phyloP scores from a whole-genome alignment of 2,329 filamentous ascomycete species.

The Trichocomaceae sp. region DNA sequence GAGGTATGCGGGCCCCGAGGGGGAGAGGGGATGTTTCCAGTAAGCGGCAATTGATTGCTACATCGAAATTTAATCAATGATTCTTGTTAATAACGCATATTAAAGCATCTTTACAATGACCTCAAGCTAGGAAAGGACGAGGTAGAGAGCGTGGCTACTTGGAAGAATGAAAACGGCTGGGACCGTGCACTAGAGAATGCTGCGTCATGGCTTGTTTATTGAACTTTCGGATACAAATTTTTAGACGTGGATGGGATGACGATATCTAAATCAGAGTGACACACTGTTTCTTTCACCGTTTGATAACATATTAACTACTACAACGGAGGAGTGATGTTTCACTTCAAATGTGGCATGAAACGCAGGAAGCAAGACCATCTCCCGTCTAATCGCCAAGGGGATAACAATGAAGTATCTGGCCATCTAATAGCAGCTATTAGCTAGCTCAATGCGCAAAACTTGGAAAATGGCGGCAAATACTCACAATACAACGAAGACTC shows the following conservation, averaged over 20 bases:
- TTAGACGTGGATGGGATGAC: background rate
- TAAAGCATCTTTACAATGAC: constrained; percentile 34
- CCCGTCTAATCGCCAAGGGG: constrained; percentile 26
- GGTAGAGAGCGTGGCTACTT: constrained; percentile 32
- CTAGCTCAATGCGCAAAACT: background rate
- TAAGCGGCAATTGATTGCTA: constrained; percentile 17
- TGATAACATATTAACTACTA: background rate
- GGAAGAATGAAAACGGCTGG: constrained; percentile 34
- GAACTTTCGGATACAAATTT: background rate
- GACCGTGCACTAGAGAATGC: constrained; percentile 28
- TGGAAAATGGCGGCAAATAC: constrained; percentile 11
- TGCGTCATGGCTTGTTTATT: constrained; percentile 33
- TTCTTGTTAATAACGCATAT: background rate
- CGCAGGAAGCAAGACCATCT: background rate
- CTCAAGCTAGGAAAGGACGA: constrained; percentile 32
- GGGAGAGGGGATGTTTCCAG: constrained; percentile 35
- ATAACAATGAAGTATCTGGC: constrained; percentile 31
- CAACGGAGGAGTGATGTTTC: background rate
- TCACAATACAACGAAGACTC: constrained; percentile 32
- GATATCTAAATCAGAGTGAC: background rate
- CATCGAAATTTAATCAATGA: background rate
- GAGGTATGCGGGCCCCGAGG: constrained; percentile 31
- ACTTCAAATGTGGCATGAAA: background rate
- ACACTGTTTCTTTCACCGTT: background rate
- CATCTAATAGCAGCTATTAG: constrained; percentile 20